Conservation (phyloP, 116 monocot genomes). For the Iris pallida region DNA sequence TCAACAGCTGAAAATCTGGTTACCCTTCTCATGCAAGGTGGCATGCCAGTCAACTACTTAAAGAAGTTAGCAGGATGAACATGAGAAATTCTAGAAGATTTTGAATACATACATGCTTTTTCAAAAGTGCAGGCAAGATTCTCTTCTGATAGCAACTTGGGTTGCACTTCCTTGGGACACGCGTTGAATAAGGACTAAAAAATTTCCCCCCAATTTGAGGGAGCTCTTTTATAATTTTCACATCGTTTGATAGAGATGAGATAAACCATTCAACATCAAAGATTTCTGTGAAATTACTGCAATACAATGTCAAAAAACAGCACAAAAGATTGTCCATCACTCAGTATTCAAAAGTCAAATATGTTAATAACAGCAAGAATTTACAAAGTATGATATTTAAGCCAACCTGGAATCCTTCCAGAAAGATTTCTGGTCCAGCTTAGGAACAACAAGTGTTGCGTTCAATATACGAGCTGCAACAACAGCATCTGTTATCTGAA, state of each 20-base stretch:
- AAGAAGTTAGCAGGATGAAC: too few relatives aligned
- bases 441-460: conserved; percentile 85
- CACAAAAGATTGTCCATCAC: neutral
- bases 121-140: conserved; percentile 60
- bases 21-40: too few relatives aligned
- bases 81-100: neutral
- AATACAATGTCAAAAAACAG: conserved; percentile 10
- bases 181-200: conserved; percentile 50
- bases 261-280: conserved; percentile 89
- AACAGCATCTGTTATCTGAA: conserved; percentile 85
- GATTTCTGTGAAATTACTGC: conserved; percentile 81
- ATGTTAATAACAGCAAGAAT: neutral
- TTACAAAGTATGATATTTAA: neutral
- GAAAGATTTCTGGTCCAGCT: conserved; percentile 76
- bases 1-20: too few relatives aligned
- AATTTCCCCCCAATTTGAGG: conserved; percentile 39
- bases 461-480: conserved; percentile 83
- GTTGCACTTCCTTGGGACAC: conserved; percentile 75
- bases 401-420: conserved; percentile 88
- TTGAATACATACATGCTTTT: conserved; percentile 47
- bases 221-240: conserved; percentile 57
- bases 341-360: neutral
- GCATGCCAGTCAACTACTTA: too few relatives aligned
- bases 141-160: conserved; percentile 62
- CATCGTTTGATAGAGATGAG: conserved; percentile 65